Evolutionary conservation across 2,329 filamentous ascomycete genomes (phyloP), one percentile per base, ranked within the genome.

Genomic region (Scleromitrula shiraiana): DNA sequence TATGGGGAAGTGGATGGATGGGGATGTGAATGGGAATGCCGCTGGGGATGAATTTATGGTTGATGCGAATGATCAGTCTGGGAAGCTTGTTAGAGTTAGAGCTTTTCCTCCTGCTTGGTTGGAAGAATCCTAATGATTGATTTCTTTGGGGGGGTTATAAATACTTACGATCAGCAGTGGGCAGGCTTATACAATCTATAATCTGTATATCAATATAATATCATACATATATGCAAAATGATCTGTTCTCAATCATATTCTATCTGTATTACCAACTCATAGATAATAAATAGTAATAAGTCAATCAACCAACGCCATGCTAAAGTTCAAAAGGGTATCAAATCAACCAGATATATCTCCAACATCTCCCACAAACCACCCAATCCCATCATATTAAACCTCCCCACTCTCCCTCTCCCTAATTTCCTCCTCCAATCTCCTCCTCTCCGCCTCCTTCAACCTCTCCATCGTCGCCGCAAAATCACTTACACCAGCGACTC

Each of bases 51-150:
- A 69, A 46, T 78, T 79, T 59, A 64, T 69, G 9, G 62, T 77
- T 54, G 69, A 72, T 15, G 72, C 70, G 59, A 69, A 65, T 2
- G 63, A 47, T 3, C 60, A 61, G n/a, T n/a, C n/a, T 26, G 59
- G 61, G 9, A 64, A 68, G 38, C 71, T 72, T 37, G 69, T 78
- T 14, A 77, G 74, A 56, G 61, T 89, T 29, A 89, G 85, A 70
- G 88, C 91, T 0, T 85, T 95, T 66, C 82, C 96, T 57, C 89
- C 90, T 0, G 72, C 80, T 33, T 97, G 91, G 91, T 60, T 62
- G 52, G 49, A 56, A 32, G 29, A 32, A 15, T 12, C 29, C 7
- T 32, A 12, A 12, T 32, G 29, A 32, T 2, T 32, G 14, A 32
- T 32, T 15, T 32, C 17, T 40, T n/a, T n/a, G n/a, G n/a, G n/a